Percentiles rank a stretch among this genome's conserved stretches.
Evolutionary conservation across 2,329 filamentous ascomycete genomes (phyloP).

Genomic region (Fusarium sterilihyphosum): DNA sequence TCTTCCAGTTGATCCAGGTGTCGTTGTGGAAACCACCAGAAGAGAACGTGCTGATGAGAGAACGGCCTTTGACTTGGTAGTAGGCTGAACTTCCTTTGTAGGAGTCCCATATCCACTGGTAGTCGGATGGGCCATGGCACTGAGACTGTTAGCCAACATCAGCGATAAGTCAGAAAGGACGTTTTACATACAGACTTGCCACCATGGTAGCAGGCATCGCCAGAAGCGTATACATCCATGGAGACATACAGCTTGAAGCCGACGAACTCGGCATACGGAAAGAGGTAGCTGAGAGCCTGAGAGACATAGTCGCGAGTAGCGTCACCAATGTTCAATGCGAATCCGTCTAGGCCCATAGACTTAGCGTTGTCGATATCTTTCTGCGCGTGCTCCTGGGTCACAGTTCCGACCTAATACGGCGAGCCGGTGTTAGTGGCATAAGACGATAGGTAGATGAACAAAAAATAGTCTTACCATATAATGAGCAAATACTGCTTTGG

Average conservation of each 20-base stretch:
- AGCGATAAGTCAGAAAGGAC: accelerated
- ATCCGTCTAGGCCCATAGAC: not conserved
- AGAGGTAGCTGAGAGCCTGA: not conserved
- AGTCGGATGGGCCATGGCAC: not conserved
- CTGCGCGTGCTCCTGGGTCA: not conserved
- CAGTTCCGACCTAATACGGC: not conserved
- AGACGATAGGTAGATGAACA: too few relatives aligned
- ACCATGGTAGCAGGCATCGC: not conserved
- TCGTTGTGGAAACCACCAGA: not conserved
- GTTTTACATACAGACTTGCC: not conserved
- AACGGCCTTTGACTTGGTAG: not conserved
- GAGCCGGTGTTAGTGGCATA: too few relatives aligned
- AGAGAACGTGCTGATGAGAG: not conserved
- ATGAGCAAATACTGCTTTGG: not conserved
- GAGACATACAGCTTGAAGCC: not conserved
- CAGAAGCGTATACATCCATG: not conserved
- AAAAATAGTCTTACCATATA: accelerated
- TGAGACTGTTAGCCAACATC: not conserved
- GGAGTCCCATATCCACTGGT: not conserved
- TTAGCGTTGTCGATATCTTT: not conserved
- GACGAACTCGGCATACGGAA: not conserved
- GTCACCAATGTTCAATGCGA: not conserved
- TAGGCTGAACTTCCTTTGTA: not conserved
- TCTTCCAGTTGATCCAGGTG: not conserved
- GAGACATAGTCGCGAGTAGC: not conserved